phyloP scores from a whole-genome alignment of 352 stramenopile species.

The Globisporangium spinosum region DNA sequence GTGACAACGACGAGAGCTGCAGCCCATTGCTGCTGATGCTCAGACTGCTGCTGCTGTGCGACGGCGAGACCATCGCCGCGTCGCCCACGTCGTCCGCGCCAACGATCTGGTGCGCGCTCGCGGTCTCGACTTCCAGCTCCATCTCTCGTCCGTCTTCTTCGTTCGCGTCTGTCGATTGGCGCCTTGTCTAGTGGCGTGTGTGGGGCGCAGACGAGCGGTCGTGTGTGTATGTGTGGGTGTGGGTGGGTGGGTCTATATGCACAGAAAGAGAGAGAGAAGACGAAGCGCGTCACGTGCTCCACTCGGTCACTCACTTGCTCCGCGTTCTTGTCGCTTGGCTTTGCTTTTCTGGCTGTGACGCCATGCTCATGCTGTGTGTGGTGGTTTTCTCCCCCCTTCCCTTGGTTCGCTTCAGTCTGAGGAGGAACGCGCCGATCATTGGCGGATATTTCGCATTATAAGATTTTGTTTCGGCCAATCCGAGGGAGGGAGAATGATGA shows the following conservation, averaged over 20 bases:
- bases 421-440: neutral
- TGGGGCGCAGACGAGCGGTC: neutral
- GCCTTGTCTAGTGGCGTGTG: neutral
- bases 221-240: neutral
- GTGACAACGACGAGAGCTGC: slow-evolving; percentile 32
- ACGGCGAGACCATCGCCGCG: slow-evolving; percentile 58
- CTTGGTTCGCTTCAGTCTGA: neutral
- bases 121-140: slow-evolving; percentile 17
- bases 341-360: slow-evolving; percentile 4
- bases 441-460: neutral
- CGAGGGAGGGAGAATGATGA: neutral
- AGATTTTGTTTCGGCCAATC: neutral
- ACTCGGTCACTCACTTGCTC: neutral
- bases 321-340: neutral
- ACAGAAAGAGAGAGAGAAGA: neutral
- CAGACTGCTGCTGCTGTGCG: slow-evolving; percentile 23
- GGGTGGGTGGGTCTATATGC: neutral
- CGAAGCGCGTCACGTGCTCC: slow-evolving; percentile 2
- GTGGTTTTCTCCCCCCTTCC: slow-evolving; percentile 4
- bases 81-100: slow-evolving; percentile 24
- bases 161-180: neutral
- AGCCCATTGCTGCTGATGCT: slow-evolving; percentile 19
- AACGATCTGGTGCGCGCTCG: neutral
- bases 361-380: neutral
- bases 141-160: slow-evolving; percentile 9